Base-by-base conservation (phyloP, 345 rosid species). In the Viola odorata region DNA sequence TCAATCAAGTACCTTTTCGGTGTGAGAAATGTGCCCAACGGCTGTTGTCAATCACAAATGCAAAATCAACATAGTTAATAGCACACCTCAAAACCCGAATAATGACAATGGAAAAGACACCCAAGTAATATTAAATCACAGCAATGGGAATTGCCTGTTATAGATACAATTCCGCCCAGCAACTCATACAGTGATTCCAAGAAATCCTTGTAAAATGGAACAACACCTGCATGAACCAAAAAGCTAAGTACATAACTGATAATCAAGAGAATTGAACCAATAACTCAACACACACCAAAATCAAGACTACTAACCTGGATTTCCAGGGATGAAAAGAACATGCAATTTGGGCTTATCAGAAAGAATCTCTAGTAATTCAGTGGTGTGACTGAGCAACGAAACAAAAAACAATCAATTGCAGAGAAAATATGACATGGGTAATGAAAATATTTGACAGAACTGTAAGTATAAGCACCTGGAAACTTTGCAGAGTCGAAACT, bases 181-280 rank as follows among this genome's bases (percentile, higher is more conserved):
- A 69, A 67, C 37, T 80, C 84, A 62, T 75, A 68, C 13, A 91
- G 68, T 45, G 92, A 84, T 67, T 89, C 91, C 76, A 89, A 62
- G 60, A 91, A 87, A 38, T 85, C 88, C 72, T 82, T 85, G 79
- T 91, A 91, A 76, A 79, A 89, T 40, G 89, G 60, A 63, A 84
- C 70, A 60, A 82, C 76, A 14, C 98, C 98, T 91, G 70, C 13
- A 61, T 50, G 45, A 36, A n/a, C 12, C 12, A 41, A 13, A 41
- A 8, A 52, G 23, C n/a, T 12, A 45, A 12, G 8, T 10, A 5
- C 12, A 57, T 10, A 39, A 36, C 8, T 8, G 41, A 5, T 40
- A 14, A 4, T 3, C 55, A 17, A 1, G 17, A 17, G 16, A 15
- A 41, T 14, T 36, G 17, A 57, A 8, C 40, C 14, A 56, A 37